These are phyloP conservation scores for Diplodia corticola DNA, from an alignment of 2,329 filamentous ascomycete genomes.

Conservation along the genomic window DNA sequence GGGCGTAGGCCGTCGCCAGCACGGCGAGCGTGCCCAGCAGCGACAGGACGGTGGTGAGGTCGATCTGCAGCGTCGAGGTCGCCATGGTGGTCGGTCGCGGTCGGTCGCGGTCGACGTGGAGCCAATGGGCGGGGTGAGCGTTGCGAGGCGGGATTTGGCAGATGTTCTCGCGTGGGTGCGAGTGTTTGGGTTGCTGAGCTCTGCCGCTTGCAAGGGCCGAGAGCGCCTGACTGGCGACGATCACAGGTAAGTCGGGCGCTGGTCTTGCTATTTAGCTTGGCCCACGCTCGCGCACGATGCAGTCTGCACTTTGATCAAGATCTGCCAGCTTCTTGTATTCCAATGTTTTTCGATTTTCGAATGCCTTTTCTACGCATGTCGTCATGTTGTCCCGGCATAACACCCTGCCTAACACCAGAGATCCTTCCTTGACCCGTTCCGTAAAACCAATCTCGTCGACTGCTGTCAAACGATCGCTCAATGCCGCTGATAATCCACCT, in stretches of 20 bases:
- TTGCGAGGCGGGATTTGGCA: constrained; percentile 6
- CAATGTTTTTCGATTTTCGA: constrained; percentile 18
- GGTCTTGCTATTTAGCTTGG: background rate
- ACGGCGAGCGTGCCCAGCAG: constrained; percentile 56
- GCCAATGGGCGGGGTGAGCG: constrained; percentile 54
- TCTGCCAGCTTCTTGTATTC: constrained; percentile 7
- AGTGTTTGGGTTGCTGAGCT: background rate
- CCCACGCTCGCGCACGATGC: background rate
- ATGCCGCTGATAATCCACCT: constrained; percentile 11
- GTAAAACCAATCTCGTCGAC: constrained; percentile 14
- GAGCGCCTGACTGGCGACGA: background rate
- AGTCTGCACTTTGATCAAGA: background rate
- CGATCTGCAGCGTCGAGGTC: constrained; percentile 48
- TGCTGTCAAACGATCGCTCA: constrained; percentile 13
- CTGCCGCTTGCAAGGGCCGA: background rate
- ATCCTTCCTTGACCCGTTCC: background rate
- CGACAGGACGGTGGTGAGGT: constrained; percentile 55
- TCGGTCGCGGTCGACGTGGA: constrained; percentile 48
- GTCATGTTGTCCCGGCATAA: background rate
- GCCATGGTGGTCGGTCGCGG: constrained; percentile 43
- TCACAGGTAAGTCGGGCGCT: background rate
- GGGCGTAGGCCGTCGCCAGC: constrained; percentile 54
- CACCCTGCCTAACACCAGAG: constrained; percentile 15
- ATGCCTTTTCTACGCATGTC: constrained; percentile 17
- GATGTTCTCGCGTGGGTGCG: constrained; percentile 18